Evolutionary conservation across 495 filamentous ascomycete genomes (phyloP).

Genomic region (Trichoderma parareesei): DNA sequence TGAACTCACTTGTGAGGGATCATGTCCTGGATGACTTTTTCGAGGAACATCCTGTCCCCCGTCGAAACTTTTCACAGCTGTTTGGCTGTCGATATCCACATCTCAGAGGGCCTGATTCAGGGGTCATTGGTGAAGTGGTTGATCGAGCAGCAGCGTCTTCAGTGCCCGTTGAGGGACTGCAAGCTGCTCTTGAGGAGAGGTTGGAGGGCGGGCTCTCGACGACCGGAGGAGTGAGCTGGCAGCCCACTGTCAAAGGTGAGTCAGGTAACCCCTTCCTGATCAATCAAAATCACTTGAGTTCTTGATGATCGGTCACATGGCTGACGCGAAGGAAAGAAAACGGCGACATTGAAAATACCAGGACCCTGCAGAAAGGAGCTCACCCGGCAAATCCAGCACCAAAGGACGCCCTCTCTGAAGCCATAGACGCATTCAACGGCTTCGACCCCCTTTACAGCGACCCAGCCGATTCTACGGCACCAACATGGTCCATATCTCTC

Average conservation of each 20-base stretch:
- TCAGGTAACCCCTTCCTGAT: neutral
- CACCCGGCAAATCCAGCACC: neutral
- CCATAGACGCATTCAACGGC: neutral
- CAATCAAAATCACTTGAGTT: neutral
- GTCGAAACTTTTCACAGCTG: neutral
- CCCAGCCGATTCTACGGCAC: neutral
- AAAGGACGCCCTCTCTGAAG: neutral
- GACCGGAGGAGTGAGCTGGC: neutral
- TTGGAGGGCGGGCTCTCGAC: too few relatives aligned
- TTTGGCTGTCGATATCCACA: neutral
- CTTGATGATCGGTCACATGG: neutral
- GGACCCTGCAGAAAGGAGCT: neutral
- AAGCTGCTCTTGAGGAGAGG: too few relatives aligned
- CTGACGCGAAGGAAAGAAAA: neutral
- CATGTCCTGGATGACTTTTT: neutral
- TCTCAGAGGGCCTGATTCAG: neutral
- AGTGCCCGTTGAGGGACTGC: too few relatives aligned
- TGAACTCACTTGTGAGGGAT: neutral
- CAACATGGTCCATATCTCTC: neutral
- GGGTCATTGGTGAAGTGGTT: neutral
- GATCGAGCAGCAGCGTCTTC: too few relatives aligned
- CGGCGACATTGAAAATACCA: neutral
- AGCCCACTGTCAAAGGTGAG: neutral
- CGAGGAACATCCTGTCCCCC: neutral
- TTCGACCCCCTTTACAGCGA: neutral